Evolutionary conservation across 805 yeast genomes (phyloP), one percentile per base, ranked within the genome.

Genomic region (Wickerhamomyces bisporus): DNA sequence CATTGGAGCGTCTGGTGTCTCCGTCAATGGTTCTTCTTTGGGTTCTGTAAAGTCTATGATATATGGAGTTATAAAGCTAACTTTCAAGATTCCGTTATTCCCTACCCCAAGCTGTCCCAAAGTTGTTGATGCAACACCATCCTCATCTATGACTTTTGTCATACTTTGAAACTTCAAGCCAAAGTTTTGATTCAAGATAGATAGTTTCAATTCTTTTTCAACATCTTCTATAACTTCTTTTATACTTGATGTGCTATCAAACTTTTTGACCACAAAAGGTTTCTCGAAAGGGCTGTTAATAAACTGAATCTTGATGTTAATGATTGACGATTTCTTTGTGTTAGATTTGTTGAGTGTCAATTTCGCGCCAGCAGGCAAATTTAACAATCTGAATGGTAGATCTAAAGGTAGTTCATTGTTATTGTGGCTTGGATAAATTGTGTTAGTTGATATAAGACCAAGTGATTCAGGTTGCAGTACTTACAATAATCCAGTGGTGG

Each of bases 301-400:
- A 34, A 54, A 48, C 32, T 56, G 62, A 29, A 65, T 42, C 40
- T 64, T 58, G 25, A 66, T 40, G 19, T 55, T 63, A 13, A 62
- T 44, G 11, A 40, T 41, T 3, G 44, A 36, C 2, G 43, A 30
- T 10, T 32, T 33, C 15, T 30, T 26, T 6, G 33, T 2, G 8
- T 36, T 29, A 1, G 46, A 32, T 12, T 37, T 34, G 26, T 47
- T 43, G 30, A 71, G 43, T 7, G 54, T 53, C 26, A 73, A 39
- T 32, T 68, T 72, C 14, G 64, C 66, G 11, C 77, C 77, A 6
- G 62, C 53, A 2, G 76, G 71, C 15, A 73, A 44, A 36, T 66
- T 65, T 13, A 66, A 47, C 14, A 71, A 48, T 40, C 77, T 57
- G 42, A 67, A 51, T 1, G 78, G 77, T 25, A 71, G 41, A 26